These are phyloP conservation scores for Phytophthora chlamydospora DNA, from an alignment of 352 stramenopile species.

Conservation along the genomic window DNA sequence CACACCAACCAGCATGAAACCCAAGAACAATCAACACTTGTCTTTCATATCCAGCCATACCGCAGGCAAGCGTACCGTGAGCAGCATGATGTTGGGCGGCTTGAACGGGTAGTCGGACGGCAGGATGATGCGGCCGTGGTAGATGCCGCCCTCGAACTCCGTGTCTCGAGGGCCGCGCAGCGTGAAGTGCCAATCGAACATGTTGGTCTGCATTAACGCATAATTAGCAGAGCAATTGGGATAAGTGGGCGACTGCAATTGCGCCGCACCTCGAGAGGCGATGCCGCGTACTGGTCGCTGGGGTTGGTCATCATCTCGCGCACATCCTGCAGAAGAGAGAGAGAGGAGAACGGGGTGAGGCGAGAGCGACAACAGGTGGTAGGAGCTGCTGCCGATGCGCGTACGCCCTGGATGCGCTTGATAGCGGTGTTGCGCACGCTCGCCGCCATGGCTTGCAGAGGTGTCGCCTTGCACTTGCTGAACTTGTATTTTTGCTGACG, in stretches of 20 bases:
- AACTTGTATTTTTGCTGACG: no score
- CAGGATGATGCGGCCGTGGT: constrained; percentile 97
- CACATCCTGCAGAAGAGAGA: constrained; percentile 59
- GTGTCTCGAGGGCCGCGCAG: constrained; percentile 96
- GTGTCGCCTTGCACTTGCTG: neutral
- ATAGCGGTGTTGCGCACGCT: constrained; percentile 82
- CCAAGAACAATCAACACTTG: constrained; percentile 8
- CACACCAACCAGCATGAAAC: neutral
- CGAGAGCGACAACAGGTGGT: neutral
- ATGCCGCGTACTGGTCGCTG: constrained; percentile 81
- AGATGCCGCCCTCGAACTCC: constrained; percentile 97
- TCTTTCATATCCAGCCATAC: neutral
- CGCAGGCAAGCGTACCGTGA: constrained; percentile 71
- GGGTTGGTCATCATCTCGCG: constrained; percentile 89
- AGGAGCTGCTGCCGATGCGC: constrained; percentile 4
- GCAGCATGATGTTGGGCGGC: constrained; percentile 98
- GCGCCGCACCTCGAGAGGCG: constrained; percentile 66
- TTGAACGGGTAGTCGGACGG: constrained; percentile 96
- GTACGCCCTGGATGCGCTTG: constrained; percentile 86
- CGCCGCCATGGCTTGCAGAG: constrained; percentile 37
- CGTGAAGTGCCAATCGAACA: constrained; percentile 98
- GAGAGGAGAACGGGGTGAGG: neutral
- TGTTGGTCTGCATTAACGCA: constrained; percentile 64
- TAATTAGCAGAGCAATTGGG: neutral
- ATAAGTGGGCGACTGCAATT: neutral